These are phyloP conservation scores for Herpotrichia juniperi DNA, from an alignment of 2,329 filamentous ascomycete genomes.

Conservation along the genomic window DNA sequence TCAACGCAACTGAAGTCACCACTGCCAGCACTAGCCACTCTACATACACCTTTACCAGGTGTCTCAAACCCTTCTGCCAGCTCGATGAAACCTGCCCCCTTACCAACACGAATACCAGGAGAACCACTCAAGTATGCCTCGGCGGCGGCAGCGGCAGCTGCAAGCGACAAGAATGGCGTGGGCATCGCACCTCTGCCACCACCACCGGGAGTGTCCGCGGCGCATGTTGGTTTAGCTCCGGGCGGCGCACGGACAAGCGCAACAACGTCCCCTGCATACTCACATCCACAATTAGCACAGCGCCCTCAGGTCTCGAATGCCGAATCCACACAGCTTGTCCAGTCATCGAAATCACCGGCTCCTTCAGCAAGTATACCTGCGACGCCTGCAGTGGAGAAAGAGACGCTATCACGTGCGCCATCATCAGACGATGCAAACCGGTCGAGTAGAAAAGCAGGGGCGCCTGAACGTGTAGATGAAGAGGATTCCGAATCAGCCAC, in stretches of 20 bases:
- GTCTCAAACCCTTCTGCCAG: conserved; percentile 65
- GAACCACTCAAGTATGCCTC: conserved; percentile 97
- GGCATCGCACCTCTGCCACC: conserved; percentile 94
- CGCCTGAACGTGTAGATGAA: conserved; percentile 39
- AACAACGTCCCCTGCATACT: conserved; percentile 59
- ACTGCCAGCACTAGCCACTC: conserved; percentile 85
- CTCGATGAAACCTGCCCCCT: conserved; percentile 89
- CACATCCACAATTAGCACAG: conserved; percentile 48
- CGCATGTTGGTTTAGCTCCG: conserved; percentile 53
- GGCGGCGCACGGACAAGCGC: conserved; percentile 61
- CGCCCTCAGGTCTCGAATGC: conserved; percentile 42
- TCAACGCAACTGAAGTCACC: conserved; percentile 93
- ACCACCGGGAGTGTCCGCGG: conserved; percentile 68
- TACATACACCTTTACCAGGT: conserved; percentile 75
- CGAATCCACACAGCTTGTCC: conserved; percentile 43
- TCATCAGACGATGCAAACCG: conserved; percentile 37
- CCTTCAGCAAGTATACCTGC: conserved; percentile 51
- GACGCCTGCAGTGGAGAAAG: conserved; percentile 55
- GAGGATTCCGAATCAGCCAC: conserved; percentile 44
- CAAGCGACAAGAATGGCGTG: conserved; percentile 84
- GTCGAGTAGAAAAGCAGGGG: conserved; percentile 32
- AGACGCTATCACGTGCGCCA: conserved; percentile 31
- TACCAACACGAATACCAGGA: conserved; percentile 82
- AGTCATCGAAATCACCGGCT: conserved; percentile 60
- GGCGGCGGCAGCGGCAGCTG: conserved; percentile 89